phyloP scores from a whole-genome alignment of 139 green algal genomes.

The Pycnococcus provasolii region DNA sequence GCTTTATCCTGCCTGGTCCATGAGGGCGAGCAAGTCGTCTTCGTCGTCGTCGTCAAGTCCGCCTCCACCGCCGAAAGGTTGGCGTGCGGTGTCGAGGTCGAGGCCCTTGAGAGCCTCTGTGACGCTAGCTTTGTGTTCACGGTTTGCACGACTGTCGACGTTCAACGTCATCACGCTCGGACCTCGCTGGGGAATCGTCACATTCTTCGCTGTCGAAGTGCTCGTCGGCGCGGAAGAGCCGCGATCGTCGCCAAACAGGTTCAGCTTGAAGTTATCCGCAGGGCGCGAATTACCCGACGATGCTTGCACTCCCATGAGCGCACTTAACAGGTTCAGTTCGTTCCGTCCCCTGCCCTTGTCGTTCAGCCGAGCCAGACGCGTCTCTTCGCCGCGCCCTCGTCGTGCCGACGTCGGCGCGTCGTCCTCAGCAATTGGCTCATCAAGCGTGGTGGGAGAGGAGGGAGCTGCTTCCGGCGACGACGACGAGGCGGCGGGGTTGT shows the following conservation, averaged over 20 bases:
- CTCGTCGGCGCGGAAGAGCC: neutral
- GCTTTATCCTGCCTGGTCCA: neutral
- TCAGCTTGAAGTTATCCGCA: constrained; percentile 2
- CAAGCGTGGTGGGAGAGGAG: too few species aligned
- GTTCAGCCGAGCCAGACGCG: neutral
- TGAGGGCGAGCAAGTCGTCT: constrained; percentile 9
- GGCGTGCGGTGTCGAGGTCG: too few species aligned
- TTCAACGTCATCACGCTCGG: too few species aligned
- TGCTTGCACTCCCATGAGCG: neutral
- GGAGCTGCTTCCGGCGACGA: neutral
- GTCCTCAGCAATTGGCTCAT: too few species aligned
- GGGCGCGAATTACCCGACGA: neutral
- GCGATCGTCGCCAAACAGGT: constrained; percentile 4
- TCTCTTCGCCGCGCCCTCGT: neutral
- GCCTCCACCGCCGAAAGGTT: neutral
- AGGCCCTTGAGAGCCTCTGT: too few species aligned
- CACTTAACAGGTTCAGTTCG: neutral
- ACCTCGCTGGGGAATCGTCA: too few species aligned
- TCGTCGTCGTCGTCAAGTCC: constrained; percentile 6
- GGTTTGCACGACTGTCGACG: too few species aligned
- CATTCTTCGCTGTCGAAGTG: too few species aligned
- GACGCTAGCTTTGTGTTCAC: too few species aligned
- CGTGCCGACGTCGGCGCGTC: too few species aligned
- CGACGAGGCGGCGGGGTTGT: neutral
- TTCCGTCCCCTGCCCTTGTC: neutral